Conservation (phyloP, 2,329 filamentous ascomycete species). For the Nemania diffusa region DNA sequence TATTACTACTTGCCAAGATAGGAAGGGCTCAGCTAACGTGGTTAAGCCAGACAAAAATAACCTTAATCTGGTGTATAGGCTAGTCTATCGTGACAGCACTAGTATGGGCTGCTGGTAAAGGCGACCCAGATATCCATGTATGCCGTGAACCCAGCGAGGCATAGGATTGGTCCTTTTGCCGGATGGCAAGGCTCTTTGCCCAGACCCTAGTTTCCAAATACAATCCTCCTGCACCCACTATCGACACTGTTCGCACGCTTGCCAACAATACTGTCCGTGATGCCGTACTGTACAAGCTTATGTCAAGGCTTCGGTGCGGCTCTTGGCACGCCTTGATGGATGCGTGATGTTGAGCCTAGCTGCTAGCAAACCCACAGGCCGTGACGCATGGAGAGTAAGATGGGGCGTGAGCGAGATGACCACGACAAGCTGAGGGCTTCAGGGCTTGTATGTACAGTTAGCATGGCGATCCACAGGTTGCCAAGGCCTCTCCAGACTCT, state of each 20-base stretch:
- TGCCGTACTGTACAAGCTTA: conserved; percentile 22
- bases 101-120: conserved; percentile 9
- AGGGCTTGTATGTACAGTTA: neutral
- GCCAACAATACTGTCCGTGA: conserved; percentile 18
- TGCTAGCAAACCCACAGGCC: conserved; percentile 18
- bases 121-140: conserved; percentile 10
- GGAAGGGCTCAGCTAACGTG: conserved; percentile 11
- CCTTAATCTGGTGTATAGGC: conserved; percentile 20
- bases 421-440: neutral
- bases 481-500: neutral
- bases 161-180: conserved; percentile 32
- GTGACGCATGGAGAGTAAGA: conserved; percentile 30
- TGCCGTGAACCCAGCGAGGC: conserved; percentile 14
- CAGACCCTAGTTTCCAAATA: conserved; percentile 33
- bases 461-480: neutral
- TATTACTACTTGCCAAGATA: conserved; percentile 38
- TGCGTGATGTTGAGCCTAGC: conserved; percentile 25
- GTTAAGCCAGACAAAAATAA: conserved; percentile 30
- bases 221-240: conserved; percentile 11
- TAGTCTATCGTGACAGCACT: neutral
- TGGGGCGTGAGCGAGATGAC: conserved; percentile 12
- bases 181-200: conserved; percentile 28
- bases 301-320: conserved; percentile 20
- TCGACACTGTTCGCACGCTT: conserved; percentile 12
- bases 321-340: conserved; percentile 24